Evolutionary conservation across 306 rosid genomes (phyloP), one percentile per base, ranked within the genome.

Genomic region (Hippophae tibetana): DNA sequence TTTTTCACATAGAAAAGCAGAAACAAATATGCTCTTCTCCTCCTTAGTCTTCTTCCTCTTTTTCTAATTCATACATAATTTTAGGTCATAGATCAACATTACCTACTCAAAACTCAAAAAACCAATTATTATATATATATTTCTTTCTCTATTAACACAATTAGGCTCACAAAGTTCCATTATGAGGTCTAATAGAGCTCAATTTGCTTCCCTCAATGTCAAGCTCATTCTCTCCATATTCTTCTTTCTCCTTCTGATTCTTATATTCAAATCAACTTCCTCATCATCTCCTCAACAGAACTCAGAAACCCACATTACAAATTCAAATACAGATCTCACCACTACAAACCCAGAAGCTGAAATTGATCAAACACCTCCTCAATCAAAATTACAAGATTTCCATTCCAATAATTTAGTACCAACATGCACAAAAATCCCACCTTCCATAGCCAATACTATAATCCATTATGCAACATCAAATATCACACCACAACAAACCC

Each of bases 401-500:
- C 72, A 7, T 43, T 83, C 52, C 50, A 13, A 3, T 49, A 57
- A 40, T 9, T 40, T n/a, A 48, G n/a, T 52, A 58, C 55, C 42
- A 12, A 69, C 79, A 45, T 90, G 97, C 84, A 80, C 70, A 47
- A 92, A 85, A 64, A 72, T 75, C 56, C 93, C 95, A 5, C 81
- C 82, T 50, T 85, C 95, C 60, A 23, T 92, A 14, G 80, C 88
- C 42, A 78, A 80, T 23, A 87, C 95, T 40, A 48, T 92, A 7
- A 81, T 92, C 85, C 95, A 92, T 64, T 92, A 92, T 13, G 96
- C 79, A 12, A 83, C 95, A 13, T 76, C 89, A 25, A 88, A 87
- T 80, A 52, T 81, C 43, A 92, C 98, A 64, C 98, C 98, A 1
- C 98, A 92, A 38, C 98, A 92, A 63, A 87, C 95, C 67, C 56